These are phyloP conservation scores for Ustilago sp. DNA, from an alignment of 1,284 basidiomycete genomes.

Conservation along the genomic window DNA sequence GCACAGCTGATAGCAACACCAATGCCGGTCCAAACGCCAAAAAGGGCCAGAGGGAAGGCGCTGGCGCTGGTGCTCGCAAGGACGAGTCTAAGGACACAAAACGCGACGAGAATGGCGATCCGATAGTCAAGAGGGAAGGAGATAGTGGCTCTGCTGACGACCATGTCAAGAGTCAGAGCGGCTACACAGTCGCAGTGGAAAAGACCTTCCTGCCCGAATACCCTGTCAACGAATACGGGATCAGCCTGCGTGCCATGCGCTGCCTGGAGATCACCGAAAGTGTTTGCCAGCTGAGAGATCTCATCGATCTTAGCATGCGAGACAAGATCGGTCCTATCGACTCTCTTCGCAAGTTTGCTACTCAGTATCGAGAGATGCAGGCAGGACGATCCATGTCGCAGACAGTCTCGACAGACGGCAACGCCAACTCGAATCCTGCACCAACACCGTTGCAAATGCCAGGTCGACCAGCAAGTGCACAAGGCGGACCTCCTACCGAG, in stretches of 20 bases:
- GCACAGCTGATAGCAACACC: conserved; percentile 19
- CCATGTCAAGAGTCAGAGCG: conserved; percentile 33
- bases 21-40: conserved; percentile 17
- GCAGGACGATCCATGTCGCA: conserved; percentile 22
- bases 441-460: conserved; percentile 27
- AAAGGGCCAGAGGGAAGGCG: conserved; percentile 24
- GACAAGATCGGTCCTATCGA: conserved; percentile 55
- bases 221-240: conserved; percentile 64
- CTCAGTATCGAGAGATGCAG: conserved; percentile 48
- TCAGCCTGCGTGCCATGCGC: conserved; percentile 61
- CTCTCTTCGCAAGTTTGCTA: conserved; percentile 49
- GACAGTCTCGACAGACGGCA: conserved; percentile 13
- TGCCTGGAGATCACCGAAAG: conserved; percentile 64
- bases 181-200: conserved; percentile 49
- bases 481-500: conserved; percentile 27
- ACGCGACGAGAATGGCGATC: conserved; percentile 36
- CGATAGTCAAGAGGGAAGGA: conserved; percentile 31
- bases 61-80: conserved; percentile 24
- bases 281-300: conserved; percentile 59
- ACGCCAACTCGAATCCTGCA: conserved; percentile 10
- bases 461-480: conserved; percentile 39
- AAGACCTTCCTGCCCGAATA: conserved; percentile 52
- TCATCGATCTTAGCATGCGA: conserved; percentile 56
- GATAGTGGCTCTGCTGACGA: conserved; percentile 26
- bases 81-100: conserved; percentile 30